Evolutionary conservation across 179 eudicot species (phyloP).

Genomic region (Beta lomatogona): DNA sequence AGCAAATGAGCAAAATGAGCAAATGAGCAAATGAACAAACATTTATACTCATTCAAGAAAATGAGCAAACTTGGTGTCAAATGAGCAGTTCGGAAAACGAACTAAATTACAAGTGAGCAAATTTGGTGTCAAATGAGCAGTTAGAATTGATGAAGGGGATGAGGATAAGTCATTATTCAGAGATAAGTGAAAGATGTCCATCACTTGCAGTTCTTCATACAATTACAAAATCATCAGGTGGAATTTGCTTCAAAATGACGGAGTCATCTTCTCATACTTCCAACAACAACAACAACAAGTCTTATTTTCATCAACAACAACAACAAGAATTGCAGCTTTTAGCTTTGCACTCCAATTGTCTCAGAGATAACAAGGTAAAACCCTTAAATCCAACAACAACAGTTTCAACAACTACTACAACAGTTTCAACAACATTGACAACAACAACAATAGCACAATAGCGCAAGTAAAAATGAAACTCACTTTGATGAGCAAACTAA

Average conservation of each 20-base stretch:
- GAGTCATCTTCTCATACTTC: constrained; percentile 44
- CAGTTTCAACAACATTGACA: too few species aligned
- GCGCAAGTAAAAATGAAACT: not conserved
- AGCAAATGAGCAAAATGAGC: too few species aligned
- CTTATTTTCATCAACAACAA: not conserved
- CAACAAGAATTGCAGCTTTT: constrained; percentile 60
- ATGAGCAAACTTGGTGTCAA: too few species aligned
- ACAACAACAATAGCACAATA: not conserved
- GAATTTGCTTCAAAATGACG: constrained; percentile 80
- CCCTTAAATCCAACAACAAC: constrained; percentile 18
- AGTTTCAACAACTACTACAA: not conserved
- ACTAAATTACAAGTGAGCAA: too few species aligned
- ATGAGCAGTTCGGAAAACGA: too few species aligned
- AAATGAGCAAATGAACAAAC: too few species aligned
- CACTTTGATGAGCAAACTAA: too few species aligned
- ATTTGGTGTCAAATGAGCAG: too few species aligned
- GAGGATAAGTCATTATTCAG: constrained; percentile 63
- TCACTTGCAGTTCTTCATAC: constrained; percentile 93
- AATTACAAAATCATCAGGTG: constrained; percentile 40
- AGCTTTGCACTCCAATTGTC: constrained; percentile 78
- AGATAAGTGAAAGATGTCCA: constrained; percentile 85
- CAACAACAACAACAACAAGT: constrained; percentile 17
- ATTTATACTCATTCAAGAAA: too few species aligned
- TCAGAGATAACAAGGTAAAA: constrained; percentile 95
- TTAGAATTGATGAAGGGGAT: constrained; percentile 47